These are phyloP conservation scores for Raphanus sativus DNA, from an alignment of 345 rosid species.

Conservation along the genomic window DNA sequence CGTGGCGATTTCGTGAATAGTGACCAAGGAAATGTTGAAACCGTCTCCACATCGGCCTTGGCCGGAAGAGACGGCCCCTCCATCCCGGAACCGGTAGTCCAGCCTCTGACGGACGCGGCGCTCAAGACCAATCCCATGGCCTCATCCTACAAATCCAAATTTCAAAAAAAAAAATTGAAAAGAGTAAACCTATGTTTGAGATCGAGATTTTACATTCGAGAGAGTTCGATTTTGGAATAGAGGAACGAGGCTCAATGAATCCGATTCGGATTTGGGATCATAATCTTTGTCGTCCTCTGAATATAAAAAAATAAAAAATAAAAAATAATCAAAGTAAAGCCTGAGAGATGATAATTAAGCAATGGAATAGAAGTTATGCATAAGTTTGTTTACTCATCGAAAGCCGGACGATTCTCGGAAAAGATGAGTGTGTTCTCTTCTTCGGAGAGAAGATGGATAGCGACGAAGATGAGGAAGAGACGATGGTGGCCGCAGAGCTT, in stretches of 20 bases:
- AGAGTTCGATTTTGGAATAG: conserved; percentile 51
- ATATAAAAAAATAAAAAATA: neutral
- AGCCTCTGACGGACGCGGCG: conserved; percentile 78
- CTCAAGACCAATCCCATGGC: conserved; percentile 90
- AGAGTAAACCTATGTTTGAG: neutral
- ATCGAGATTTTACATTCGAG: conserved; percentile 51
- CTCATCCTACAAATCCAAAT: conserved; percentile 49
- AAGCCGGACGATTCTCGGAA: conserved; percentile 44
- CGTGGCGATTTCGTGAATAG: conserved; percentile 91
- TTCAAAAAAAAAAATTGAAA: neutral
- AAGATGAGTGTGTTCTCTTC: conserved; percentile 43
- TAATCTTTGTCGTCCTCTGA: conserved; percentile 54
- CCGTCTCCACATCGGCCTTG: conserved; percentile 52
- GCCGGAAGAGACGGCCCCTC: conserved; percentile 81
- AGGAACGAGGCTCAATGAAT: conserved; percentile 64
- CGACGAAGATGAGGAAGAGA: conserved; percentile 55
- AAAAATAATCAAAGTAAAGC: neutral
- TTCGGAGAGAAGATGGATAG: conserved; percentile 56
- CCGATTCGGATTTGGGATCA: conserved; percentile 56
- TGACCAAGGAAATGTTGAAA: conserved; percentile 89
- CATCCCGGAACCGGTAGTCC: conserved; percentile 97
- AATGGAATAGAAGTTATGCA: neutral
- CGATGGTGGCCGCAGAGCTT: conserved; percentile 51
- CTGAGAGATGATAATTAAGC: conserved; percentile 4
- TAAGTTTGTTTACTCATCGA: conserved; percentile 53